Percentiles rank a stretch among this genome's conserved stretches.
Conservation (phyloP, 2,329 filamentous ascomycete genomes). For the Botrytis fabae region DNA sequence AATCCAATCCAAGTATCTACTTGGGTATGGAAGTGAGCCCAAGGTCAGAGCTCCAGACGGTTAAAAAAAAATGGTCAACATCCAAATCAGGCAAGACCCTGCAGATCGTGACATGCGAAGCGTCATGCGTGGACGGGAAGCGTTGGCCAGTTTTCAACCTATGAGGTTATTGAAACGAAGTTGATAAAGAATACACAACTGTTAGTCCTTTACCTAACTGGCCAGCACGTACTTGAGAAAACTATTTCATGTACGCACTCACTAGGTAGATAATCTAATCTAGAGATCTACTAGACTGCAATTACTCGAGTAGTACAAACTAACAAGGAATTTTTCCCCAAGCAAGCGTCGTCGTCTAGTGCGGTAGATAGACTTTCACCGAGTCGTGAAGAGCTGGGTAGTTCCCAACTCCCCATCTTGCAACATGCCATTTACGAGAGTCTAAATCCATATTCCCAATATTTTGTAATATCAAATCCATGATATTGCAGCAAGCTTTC, state of each 20-base stretch:
- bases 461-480: background rate
- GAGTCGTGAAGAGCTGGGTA: background rate
- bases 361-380: background rate
- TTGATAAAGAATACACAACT: background rate
- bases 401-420: background rate
- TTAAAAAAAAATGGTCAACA: background rate
- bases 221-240: background rate
- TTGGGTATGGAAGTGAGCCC: background rate
- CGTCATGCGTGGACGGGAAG: conserved; percentile 5
- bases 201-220: background rate
- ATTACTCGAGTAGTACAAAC: background rate
- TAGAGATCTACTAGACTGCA: background rate
- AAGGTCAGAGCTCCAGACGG: background rate
- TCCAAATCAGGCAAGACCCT: conserved; percentile 1
- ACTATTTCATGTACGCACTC: background rate
- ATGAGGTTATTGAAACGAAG: background rate
- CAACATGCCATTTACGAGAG: background rate
- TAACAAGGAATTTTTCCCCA: background rate
- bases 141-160: conserved; percentile 2
- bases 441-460: background rate
- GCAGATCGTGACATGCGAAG: conserved; percentile 4
- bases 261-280: background rate
- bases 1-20: background rate
- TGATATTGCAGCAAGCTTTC: background rate
- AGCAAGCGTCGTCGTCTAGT: background rate